Evolutionary conservation across 2,329 filamentous ascomycete species (phyloP), one percentile per base, ranked within the genome.

Genomic region (Alternaria longipes): DNA sequence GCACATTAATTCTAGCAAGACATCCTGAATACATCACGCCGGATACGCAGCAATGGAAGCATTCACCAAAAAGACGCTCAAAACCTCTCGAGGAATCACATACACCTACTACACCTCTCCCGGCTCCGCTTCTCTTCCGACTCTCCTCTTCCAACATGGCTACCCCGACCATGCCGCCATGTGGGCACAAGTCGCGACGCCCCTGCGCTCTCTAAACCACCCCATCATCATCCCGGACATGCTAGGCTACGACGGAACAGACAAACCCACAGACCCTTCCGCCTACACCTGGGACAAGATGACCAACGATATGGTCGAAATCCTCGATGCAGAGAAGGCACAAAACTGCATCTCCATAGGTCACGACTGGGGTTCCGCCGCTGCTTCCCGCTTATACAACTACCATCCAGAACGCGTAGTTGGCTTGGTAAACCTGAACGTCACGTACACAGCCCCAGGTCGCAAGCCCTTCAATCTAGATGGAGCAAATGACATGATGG

Each of bases 341-440:
- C 51, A 11, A 67, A 68, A n/a, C 49, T 70, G 66, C 36, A 75
- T 85, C 55, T 76, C 81, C 3, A 73, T 84, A 32, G 84, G 83
- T 44, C 84, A 85, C 62, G 84, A 86, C 67, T 85, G 83, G 83
- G 84, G 84, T 40, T 78, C 79, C 16, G 61, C 56, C 8, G 61
- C 81, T 11, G 78, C 79, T 0, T 76, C 80, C 54, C 77, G 82
- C 14, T 60, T 84, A 14, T 83, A 80, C 64, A 76, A 81, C 49
- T 80, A 79, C 62, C 68, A 81, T 54, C 80, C 78, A 0, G 69
- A 79, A 2, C 77, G 81, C 12, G 79, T 83, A 6, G 49, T 68
- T 5, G 82, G 80, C n/a, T 65, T 85, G 1, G 68, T 79, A 7
- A 73, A 83, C 60, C 57, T 84, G 18, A 83, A 80, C 57, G 74